Evolutionary conservation across 805 yeast species (phyloP), one percentile per base, ranked within the genome.

Genomic region (Cyberlindnera mrakii): DNA sequence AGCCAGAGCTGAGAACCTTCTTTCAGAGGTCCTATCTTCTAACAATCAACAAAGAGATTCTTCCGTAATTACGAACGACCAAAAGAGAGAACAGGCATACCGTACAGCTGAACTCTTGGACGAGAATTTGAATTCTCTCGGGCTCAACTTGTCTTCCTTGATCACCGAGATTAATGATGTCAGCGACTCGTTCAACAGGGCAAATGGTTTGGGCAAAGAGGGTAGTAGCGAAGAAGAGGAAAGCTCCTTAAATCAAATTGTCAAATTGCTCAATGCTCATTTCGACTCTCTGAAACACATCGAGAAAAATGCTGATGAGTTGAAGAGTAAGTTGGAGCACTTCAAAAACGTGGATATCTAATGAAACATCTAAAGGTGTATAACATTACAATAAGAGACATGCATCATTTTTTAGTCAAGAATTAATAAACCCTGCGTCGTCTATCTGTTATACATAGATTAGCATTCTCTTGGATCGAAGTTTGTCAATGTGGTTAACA

Each of bases 41-140:
- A 52, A 54, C 53, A 35, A 51, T 49, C 56, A 51, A 35, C 53
- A 48, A 17, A 55, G 54, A 30, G 60, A 52, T 30, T 40, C 57
- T 0, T 46, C 58, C 1, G 68, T 77, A 16, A 64, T 74, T 49
- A 74, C 79, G 9, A 78, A 85, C 41, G 97, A 91, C 59, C 85
- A 84, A 60, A 85, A 88, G 58, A 80, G 99, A 59, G 91, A 84
- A 58, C 84, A 84, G 52, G 95, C 96, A 0, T 93, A 91, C 62
- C 80, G 76, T 49, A 76, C 89, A 29, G 97, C 98, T 0, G 95
- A 89, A 58, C 70, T 79, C 34, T 68, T 93, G 48, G 95, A 87
- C 59, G 89, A 82, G 53, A 85, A 84, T 57, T 67, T 93, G 48
- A 95, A 84, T 52, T 67, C 75, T 11, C 70, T 93, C 58, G 95